phyloP scores from a whole-genome alignment of 371 early-diverging fungal species.

The Neoconidiobolus thromboides region DNA sequence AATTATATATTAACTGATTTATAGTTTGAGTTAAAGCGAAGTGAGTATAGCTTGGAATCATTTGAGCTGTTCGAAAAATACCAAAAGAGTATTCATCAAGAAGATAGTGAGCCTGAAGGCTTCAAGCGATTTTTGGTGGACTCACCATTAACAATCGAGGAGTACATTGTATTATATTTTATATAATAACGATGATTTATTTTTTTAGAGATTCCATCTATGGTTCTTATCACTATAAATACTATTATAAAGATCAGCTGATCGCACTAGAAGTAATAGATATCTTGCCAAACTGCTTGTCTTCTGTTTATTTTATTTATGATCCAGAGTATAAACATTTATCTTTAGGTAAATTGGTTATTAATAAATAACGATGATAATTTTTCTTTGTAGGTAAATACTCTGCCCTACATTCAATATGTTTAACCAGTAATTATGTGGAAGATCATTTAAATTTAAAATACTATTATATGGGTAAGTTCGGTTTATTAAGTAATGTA shows the following conservation, averaged over 20 bases:
- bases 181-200: slow-evolving; percentile 4
- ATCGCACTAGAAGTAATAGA: slow-evolving; percentile 82
- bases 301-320: slow-evolving; percentile 87
- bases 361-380: too few species aligned
- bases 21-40: slow-evolving; percentile 33
- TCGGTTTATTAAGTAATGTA: too few species aligned
- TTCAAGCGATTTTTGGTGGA: slow-evolving; percentile 58
- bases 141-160: slow-evolving; percentile 32
- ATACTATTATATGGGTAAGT: too few species aligned
- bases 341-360: slow-evolving; percentile 49
- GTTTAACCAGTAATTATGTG: too few species aligned
- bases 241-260: slow-evolving; percentile 49
- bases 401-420: too few species aligned
- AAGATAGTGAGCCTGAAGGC: slow-evolving; percentile 26
- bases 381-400: too few species aligned
- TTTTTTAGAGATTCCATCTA: slow-evolving; percentile 9
- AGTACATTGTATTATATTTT: not conserved
- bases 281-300: slow-evolving; percentile 69
- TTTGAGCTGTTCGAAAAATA: slow-evolving; percentile 57
- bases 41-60: slow-evolving; percentile 49
- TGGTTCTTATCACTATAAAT: slow-evolving; percentile 80
- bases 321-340: slow-evolving; percentile 57
- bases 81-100: slow-evolving; percentile 60
- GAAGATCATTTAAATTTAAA: too few species aligned
- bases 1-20: not conserved